These are phyloP conservation scores for Kurtzmaniella natalensis DNA, from an alignment of 1,139 yeast genomes.

Conservation along the genomic window DNA sequence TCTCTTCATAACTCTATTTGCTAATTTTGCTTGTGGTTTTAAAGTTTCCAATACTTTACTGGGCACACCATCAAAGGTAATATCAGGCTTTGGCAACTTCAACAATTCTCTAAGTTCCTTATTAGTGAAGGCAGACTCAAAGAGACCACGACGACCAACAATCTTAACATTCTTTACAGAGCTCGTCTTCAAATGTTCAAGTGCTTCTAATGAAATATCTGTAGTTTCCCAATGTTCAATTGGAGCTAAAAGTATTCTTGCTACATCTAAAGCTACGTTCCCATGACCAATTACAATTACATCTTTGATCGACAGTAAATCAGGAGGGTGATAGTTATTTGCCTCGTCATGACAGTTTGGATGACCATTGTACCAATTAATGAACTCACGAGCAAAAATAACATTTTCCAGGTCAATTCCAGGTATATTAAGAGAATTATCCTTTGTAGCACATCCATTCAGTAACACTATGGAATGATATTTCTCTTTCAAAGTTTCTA, in stretches of 20 bases:
- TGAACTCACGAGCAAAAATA: slow-evolving; percentile 81
- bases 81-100: slow-evolving; percentile 48
- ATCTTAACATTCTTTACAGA: slow-evolving; percentile 61
- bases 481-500: slow-evolving; percentile 44
- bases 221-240: slow-evolving; percentile 60
- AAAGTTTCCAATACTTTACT: slow-evolving; percentile 37
- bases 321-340: slow-evolving; percentile 38
- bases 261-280: slow-evolving; percentile 93
- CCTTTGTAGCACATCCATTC: slow-evolving; percentile 72
- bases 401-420: slow-evolving; percentile 66
- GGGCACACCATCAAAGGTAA: slow-evolving; percentile 52
- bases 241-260: slow-evolving; percentile 68
- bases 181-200: slow-evolving; percentile 47
- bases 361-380: slow-evolving; percentile 94
- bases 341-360: slow-evolving; percentile 49
- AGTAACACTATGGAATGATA: slow-evolving; percentile 77
- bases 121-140: slow-evolving; percentile 85
- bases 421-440: slow-evolving; percentile 51
- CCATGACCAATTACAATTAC: slow-evolving; percentile 95
- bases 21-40: slow-evolving; percentile 28
- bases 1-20: slow-evolving; percentile 69
- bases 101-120: slow-evolving; percentile 86
- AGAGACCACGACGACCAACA: slow-evolving; percentile 80
- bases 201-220: slow-evolving; percentile 68
- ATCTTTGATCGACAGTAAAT: slow-evolving; percentile 53